phyloP scores from a whole-genome alignment of 805 yeast genomes.

The Cyberlindnera petersonii region DNA sequence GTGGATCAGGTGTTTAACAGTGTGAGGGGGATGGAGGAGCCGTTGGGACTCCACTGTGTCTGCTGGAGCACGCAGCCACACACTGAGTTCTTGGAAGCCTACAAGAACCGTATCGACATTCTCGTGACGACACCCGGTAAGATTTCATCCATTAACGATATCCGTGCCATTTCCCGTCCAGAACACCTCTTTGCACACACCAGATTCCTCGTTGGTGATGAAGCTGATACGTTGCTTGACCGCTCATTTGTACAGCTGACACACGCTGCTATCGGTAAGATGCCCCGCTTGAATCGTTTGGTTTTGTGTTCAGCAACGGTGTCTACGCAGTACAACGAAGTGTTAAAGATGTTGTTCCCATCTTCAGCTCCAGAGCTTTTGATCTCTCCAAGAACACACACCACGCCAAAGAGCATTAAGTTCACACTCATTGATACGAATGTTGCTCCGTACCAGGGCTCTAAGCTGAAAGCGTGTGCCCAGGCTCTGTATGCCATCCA shows the following conservation, averaged over 20 bases:
- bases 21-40: constrained; percentile 30
- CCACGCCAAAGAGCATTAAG: constrained; percentile 71
- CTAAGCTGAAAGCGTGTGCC: constrained; percentile 78
- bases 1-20: constrained; percentile 69
- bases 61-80: constrained; percentile 68
- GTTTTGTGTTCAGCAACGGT: constrained; percentile 89
- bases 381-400: constrained; percentile 71
- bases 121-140: constrained; percentile 85
- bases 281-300: constrained; percentile 56
- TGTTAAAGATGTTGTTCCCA: constrained; percentile 60
- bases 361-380: constrained; percentile 57
- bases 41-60: constrained; percentile 41
- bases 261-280: constrained; percentile 44
- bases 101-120: constrained; percentile 62
- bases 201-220: constrained; percentile 73
- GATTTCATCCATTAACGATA: constrained; percentile 37
- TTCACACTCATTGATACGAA: constrained; percentile 74
- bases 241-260: constrained; percentile 71
- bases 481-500: constrained; percentile 85
- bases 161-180: constrained; percentile 34
- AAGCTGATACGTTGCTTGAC: constrained; percentile 91
- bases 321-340: constrained; percentile 68
- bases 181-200: constrained; percentile 42
- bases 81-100: constrained; percentile 43
- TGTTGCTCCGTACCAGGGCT: constrained; percentile 76